Percentiles rank a stretch among this genome's conserved stretches.
Conservation (phyloP, 257 asterid species). For the Striga asiatica region DNA sequence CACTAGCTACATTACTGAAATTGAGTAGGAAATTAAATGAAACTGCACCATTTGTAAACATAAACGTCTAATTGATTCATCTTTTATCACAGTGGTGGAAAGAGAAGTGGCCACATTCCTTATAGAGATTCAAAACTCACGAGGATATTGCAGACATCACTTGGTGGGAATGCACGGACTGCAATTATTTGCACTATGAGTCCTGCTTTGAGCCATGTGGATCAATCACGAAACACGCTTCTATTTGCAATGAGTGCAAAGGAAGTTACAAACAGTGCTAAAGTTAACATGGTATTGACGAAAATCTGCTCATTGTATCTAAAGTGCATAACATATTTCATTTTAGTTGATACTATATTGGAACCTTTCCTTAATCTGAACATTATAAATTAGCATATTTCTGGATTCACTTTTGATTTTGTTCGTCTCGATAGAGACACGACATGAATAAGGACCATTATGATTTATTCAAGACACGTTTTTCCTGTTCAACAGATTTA, state of each 20-base stretch:
- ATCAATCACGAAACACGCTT: constrained; percentile 86
- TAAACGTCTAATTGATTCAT: not conserved
- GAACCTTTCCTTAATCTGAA: not conserved
- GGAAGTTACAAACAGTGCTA: constrained; percentile 84
- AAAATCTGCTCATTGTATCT: not conserved
- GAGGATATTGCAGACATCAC: constrained; percentile 82
- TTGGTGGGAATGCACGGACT: constrained; percentile 96
- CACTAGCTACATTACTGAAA: not conserved
- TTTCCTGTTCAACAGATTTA: not conserved
- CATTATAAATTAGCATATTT: not conserved
- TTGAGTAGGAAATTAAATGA: not conserved
- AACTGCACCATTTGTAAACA: no score
- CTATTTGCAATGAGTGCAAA: constrained; percentile 87
- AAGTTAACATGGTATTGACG: constrained; percentile 80
- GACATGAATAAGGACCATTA: not conserved
- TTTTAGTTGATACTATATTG: not conserved
- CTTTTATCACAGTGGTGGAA: constrained; percentile 53
- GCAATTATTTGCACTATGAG: constrained; percentile 94
- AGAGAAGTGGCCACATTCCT: constrained; percentile 70
- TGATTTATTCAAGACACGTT: not conserved
- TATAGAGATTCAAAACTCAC: constrained; percentile 89
- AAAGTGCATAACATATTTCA: not conserved
- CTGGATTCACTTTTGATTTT: not conserved
- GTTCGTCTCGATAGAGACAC: not conserved
- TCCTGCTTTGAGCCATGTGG: constrained; percentile 90